Evolutionary conservation across 176 grass and related monocot species (phyloP), one percentile per base, ranked within the genome.

Genomic region (Rhynchospora breviuscula): DNA sequence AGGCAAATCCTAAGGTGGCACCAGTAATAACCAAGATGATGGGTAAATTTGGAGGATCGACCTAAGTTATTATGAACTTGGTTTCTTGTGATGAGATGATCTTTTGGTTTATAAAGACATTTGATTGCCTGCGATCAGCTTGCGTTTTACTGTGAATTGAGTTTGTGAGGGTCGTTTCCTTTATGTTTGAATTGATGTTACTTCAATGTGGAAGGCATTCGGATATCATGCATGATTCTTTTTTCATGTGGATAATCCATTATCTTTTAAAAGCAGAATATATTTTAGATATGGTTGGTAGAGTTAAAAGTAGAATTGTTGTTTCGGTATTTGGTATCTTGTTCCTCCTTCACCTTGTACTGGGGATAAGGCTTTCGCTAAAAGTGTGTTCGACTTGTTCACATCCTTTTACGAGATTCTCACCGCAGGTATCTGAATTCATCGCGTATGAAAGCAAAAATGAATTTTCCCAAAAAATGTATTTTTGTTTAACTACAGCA

Each of bases 11-110:
- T 10, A 98, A 98, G 86, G 92, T 95, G 81, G 94, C 88, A 1
- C 92, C 90, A 59, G 85, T 97, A 85, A 97, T 98, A 46, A 79
- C 90, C 29, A 98, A 98, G 81, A 98, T 98, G 95, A 98, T 98
- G 95, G 92, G 66, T 9, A 94, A 98, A 85, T 90, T 95, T 54
- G 67, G 46, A n/a, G 95, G 84, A 9, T 63, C 84, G 3, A 45
- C n/a, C 79, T 64, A 81, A 44, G 29, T 21, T 23, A 31, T 63
- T n/a, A 2, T 46, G 35, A 7, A 46, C 3, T 48, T 46, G 1
- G 21, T 57, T 73, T 78, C 19, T 57, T 57, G 33, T 64, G 31
- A 63, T 80, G 31, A 12, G 46, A 21, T 63, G 26, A 62, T 46
- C 13, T 43, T 81, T 81, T 46, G 12, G 17, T 1, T 56, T 77